Evolutionary conservation across 139 green algal species (phyloP).

Genomic region (Dunaliella primolecta): DNA sequence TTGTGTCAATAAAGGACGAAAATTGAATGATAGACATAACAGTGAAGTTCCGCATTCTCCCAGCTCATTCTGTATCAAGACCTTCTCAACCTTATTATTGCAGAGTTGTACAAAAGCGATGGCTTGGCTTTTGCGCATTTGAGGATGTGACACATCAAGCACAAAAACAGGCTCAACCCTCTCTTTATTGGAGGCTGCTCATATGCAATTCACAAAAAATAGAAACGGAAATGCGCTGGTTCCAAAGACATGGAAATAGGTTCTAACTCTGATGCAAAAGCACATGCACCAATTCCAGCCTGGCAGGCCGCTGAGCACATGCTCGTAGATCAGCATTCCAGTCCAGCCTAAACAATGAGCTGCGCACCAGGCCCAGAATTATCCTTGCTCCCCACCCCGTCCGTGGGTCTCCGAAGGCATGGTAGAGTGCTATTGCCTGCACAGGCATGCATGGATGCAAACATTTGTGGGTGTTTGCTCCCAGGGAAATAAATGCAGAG

Average conservation of each 20-base stretch:
- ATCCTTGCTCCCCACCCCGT: not conserved
- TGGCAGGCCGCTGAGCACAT: too few species aligned
- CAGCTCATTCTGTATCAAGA: not conserved
- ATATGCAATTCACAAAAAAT: too few species aligned
- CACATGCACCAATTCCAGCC: not conserved
- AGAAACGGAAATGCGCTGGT: not conserved
- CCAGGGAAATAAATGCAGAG: too few species aligned
- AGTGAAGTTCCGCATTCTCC: too few species aligned
- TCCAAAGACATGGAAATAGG: not conserved
- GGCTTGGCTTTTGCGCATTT: not conserved
- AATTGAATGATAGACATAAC: too few species aligned
- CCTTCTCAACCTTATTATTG: not conserved
- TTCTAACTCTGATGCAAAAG: not conserved
- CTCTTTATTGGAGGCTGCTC: too few species aligned
- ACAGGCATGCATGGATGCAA: not conserved
- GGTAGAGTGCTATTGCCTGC: not conserved
- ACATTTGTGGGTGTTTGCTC: too few species aligned
- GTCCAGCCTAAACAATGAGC: too few species aligned
- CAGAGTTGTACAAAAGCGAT: not conserved
- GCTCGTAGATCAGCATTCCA: too few species aligned
- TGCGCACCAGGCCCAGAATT: not conserved
- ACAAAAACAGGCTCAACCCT: too few species aligned
- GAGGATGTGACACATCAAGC: not conserved
- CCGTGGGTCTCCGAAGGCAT: not conserved
- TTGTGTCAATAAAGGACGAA: too few species aligned